Evolutionary conservation across 148 eudicot species (phyloP).

Genomic region (Chenopodium album): DNA sequence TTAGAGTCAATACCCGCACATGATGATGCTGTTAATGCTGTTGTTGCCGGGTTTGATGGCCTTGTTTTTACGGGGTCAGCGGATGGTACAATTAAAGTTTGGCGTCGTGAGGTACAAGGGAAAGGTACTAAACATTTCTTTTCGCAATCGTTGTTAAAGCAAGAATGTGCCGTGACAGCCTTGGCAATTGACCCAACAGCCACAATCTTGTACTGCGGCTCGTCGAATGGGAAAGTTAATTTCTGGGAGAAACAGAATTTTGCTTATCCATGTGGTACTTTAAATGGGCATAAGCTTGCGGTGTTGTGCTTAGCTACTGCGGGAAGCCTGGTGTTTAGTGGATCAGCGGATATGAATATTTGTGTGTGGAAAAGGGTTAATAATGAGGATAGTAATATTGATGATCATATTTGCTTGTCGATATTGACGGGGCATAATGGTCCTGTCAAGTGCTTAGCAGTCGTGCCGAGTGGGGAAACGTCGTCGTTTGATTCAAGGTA

Average conservation of each 20-base stretch:
- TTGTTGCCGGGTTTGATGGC: conserved; percentile 64
- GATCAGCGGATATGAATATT: conserved; percentile 72
- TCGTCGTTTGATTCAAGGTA: conserved; percentile 18
- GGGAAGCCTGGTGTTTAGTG: conserved; percentile 55
- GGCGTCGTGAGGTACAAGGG: conserved; percentile 71
- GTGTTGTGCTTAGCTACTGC: conserved; percentile 60
- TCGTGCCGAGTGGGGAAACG: conserved; percentile 38
- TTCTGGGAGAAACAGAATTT: conserved; percentile 53
- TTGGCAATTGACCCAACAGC: conserved; percentile 47
- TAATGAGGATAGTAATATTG: not conserved
- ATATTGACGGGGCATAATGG: conserved; percentile 60
- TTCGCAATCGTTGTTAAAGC: conserved; percentile 55
- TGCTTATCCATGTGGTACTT: conserved; percentile 31
- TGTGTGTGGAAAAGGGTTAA: conserved; percentile 58
- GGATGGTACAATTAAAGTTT: conserved; percentile 63
- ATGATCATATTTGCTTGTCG: conserved; percentile 46
- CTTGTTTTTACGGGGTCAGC: conserved; percentile 72
- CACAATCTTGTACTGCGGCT: conserved; percentile 50
- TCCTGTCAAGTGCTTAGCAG: conserved; percentile 77
- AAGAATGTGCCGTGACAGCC: conserved; percentile 74
- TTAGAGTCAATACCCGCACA: conserved; percentile 67
- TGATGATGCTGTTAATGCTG: conserved; percentile 76
- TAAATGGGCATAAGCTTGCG: conserved; percentile 63
- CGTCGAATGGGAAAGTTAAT: conserved; percentile 65
- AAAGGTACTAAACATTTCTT: conserved; percentile 78